These are phyloP conservation scores for Beauveria bassiana DNA, from an alignment of 2,329 filamentous ascomycete genomes.

Conservation along the genomic window DNA sequence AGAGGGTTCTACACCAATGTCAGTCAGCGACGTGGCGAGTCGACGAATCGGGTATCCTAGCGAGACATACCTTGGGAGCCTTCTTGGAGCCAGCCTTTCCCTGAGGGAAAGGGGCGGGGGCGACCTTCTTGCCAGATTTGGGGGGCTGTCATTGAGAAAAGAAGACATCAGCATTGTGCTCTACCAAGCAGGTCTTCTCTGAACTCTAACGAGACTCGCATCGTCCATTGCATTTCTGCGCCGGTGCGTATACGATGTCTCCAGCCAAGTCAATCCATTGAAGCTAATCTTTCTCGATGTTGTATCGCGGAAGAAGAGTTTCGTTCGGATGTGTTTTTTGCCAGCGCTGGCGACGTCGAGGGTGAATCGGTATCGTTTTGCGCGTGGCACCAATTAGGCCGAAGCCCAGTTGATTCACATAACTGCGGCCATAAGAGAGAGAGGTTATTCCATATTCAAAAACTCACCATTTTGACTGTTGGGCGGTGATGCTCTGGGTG, in stretches of 20 bases:
- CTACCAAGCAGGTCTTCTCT: constrained; percentile 70
- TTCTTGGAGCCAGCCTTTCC: constrained; percentile 91
- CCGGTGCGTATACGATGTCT: constrained; percentile 36
- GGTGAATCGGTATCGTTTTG: constrained; percentile 20
- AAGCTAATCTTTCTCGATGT: constrained; percentile 5
- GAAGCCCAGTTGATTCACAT: constrained; percentile 27
- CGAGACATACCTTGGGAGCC: constrained; percentile 77
- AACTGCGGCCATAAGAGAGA: constrained; percentile 33
- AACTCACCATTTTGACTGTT: constrained; percentile 37
- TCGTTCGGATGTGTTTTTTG: constrained; percentile 26
- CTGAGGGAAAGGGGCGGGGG: constrained; percentile 92
- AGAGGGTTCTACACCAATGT: constrained; percentile 73
- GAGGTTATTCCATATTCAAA: constrained; percentile 17
- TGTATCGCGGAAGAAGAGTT: constrained; percentile 12
- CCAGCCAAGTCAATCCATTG: constrained; percentile 54
- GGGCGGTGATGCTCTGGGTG: constrained; percentile 25
- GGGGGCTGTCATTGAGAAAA: constrained; percentile 99
- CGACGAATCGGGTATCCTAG: background rate
- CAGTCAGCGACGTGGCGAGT: background rate
- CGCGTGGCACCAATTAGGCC: constrained; percentile 24
- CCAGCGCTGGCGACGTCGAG: constrained; percentile 8
- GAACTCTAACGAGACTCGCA: constrained; percentile 78
- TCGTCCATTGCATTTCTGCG: constrained; percentile 46
- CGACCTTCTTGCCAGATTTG: constrained; percentile 96
- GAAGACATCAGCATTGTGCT: constrained; percentile 82